These are phyloP conservation scores for Talaromyces sp. DNA, from an alignment of 2,329 filamentous ascomycete genomes.

Conservation along the genomic window DNA sequence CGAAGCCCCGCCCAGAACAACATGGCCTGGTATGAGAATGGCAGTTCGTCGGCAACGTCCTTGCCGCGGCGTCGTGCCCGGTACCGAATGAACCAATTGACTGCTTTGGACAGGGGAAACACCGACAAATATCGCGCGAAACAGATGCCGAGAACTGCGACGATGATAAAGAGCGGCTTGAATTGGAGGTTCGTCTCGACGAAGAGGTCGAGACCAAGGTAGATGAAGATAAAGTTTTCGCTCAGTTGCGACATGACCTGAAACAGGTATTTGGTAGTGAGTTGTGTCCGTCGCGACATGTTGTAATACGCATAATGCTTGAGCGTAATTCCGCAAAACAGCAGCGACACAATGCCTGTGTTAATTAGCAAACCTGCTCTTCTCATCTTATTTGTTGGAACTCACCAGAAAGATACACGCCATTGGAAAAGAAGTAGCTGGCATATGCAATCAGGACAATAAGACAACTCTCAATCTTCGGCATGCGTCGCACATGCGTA, in stretches of 20 bases:
- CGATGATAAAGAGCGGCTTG: slow-evolving; percentile 90
- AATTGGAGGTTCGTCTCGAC: slow-evolving; percentile 83
- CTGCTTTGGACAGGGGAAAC: slow-evolving; percentile 80
- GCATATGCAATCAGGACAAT: slow-evolving; percentile 92
- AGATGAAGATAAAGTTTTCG: slow-evolving; percentile 99
- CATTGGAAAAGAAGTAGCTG: slow-evolving; percentile 97
- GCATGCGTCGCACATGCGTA: slow-evolving; percentile 84
- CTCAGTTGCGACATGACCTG: slow-evolving; percentile 90
- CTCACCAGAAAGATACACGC: slow-evolving; percentile 89
- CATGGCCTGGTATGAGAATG: slow-evolving; percentile 97
- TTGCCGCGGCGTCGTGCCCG: slow-evolving; percentile 69
- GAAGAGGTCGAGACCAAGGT: slow-evolving; percentile 88
- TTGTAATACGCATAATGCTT: slow-evolving; percentile 99
- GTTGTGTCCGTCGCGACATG: slow-evolving; percentile 95
- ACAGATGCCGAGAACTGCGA: slow-evolving; percentile 87
- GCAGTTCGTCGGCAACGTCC: slow-evolving; percentile 79
- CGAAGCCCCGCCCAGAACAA: slow-evolving; percentile 98
- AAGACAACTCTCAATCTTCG: slow-evolving; percentile 94
- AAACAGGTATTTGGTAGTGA: slow-evolving; percentile 97
- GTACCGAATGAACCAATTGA: slow-evolving; percentile 91
- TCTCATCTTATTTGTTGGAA: neutral
- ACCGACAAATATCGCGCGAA: slow-evolving; percentile 89
- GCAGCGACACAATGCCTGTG: slow-evolving; percentile 85
- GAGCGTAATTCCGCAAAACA: slow-evolving; percentile 96
- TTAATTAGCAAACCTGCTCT: neutral